Evolutionary conservation across 2,329 filamentous ascomycete species (phyloP).

Genomic region (Phaeosphaeria sp.): DNA sequence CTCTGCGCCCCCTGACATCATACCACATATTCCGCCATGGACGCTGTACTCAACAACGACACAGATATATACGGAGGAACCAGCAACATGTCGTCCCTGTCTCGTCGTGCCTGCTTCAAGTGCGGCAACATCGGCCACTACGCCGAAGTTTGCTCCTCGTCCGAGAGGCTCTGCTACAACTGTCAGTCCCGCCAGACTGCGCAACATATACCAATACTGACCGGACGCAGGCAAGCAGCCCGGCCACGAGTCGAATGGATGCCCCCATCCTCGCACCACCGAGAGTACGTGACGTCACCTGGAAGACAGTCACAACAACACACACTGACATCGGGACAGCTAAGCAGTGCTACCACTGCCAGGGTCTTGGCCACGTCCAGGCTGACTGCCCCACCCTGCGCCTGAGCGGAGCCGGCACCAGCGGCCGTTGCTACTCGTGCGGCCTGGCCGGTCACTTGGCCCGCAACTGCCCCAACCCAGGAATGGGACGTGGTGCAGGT

Average conservation of each 20-base stretch:
- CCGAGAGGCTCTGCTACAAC: slow-evolving; percentile 99
- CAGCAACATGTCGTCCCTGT: slow-evolving; percentile 59
- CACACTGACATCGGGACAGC: slow-evolving; percentile 58
- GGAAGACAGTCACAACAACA: not conserved
- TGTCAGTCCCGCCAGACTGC: slow-evolving; percentile 65
- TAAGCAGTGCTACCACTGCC: slow-evolving; percentile 99
- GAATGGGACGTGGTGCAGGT: slow-evolving; percentile 69
- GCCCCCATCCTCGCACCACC: slow-evolving; percentile 93
- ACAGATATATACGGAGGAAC: slow-evolving; percentile 41
- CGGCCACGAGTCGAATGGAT: slow-evolving; percentile 96
- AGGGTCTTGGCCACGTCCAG: slow-evolving; percentile 97
- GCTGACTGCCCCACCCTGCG: slow-evolving; percentile 98
- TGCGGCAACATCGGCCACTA: slow-evolving; percentile 62
- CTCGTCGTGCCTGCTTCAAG: slow-evolving; percentile 62
- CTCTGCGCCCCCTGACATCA: slow-evolving; percentile 21
- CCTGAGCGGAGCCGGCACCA: slow-evolving; percentile 78
- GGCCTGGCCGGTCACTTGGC: slow-evolving; percentile 92
- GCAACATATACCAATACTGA: slow-evolving; percentile 14
- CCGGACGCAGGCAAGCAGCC: slow-evolving; percentile 74
- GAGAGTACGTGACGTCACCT: slow-evolving; percentile 68
- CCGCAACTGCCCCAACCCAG: slow-evolving; percentile 83
- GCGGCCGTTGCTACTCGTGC: slow-evolving; percentile 96
- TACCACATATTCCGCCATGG: slow-evolving; percentile 14
- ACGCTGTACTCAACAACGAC: slow-evolving; percentile 24
- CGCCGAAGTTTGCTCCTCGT: slow-evolving; percentile 90